Evolutionary conservation across 1,284 basidiomycete genomes (phyloP), one percentile per base, ranked within the genome.

Genomic region (Leucoagaricus sp.): DNA sequence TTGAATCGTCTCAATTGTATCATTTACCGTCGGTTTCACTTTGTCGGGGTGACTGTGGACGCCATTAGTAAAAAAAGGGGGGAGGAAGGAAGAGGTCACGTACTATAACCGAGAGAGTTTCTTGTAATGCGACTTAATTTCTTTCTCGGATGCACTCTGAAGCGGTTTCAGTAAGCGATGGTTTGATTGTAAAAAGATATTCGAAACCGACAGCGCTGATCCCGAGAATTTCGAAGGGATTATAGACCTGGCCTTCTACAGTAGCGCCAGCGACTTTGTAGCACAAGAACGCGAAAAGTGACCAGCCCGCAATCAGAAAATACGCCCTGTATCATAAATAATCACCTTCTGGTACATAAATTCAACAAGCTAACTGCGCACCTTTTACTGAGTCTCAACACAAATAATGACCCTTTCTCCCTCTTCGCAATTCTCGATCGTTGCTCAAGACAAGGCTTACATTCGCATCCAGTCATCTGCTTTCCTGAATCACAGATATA

Each of bases 101-200:
- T 66, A 95, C 94, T 89, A 96, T 72, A 89, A 77, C 65, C 89
- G 81, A 1, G 94, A 96, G n/a, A 99, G 83, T 66, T 91, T 91
- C 77, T 96, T 97, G 81, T 91, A 99, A 72, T 95, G 93, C 13
- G 93, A 92, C 73, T 97, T 98, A 74, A 99, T 97, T 58, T 96
- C 91, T 73, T 96, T 96, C 67, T 96, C 90, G 4, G 87, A 79
- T 1, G 81, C 68, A 33, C 83, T 81, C 89, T 87, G 62, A 21
- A n/a, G 28, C 21, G 13, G 1, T 23, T 42, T 46, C 6, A 58
- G 36, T 21, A 52, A 47, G 17, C 52, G 9, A 15, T 15, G 26
- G 10, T 26, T 23, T 5, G 25, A 13, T 13, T 38, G 5, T 13
- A 10, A 17, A n/a, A 21, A 29, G 28, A 66, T 77, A 58, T 19